Percentiles rank a stretch among this genome's conserved stretches.
phyloP scores from a whole-genome alignment of 805 yeast genomes.

The Lipomyces lipofer region DNA sequence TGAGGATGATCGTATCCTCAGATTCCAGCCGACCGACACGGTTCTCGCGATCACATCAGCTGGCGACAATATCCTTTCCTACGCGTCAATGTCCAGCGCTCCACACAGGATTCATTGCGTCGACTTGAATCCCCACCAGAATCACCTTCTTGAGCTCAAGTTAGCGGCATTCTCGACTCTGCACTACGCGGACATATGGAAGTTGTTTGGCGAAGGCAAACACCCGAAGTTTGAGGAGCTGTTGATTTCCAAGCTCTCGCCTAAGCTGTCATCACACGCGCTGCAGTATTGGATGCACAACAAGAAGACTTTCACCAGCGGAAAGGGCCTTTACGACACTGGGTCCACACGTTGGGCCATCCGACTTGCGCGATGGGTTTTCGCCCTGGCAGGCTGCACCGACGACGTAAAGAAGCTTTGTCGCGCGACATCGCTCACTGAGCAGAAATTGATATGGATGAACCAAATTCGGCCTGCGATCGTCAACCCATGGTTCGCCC shows the following conservation, averaged over 20 bases:
- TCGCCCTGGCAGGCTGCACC: slow-evolving; percentile 55
- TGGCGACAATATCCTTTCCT: slow-evolving; percentile 76
- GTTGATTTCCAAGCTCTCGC: slow-evolving; percentile 57
- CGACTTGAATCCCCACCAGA: slow-evolving; percentile 80
- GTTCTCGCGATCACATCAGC: slow-evolving; percentile 84
- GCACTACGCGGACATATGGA: slow-evolving; percentile 64
- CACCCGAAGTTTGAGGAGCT: slow-evolving; percentile 54
- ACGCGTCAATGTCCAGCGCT: slow-evolving; percentile 68
- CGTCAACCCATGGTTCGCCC: slow-evolving; percentile 67
- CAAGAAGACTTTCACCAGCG: slow-evolving; percentile 61
- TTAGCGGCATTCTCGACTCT: slow-evolving; percentile 66
- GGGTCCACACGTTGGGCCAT: slow-evolving; percentile 88
- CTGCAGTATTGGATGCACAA: slow-evolving; percentile 76
- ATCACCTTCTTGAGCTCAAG: slow-evolving; percentile 76
- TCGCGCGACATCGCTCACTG: slow-evolving; percentile 55
- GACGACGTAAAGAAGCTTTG: slow-evolving; percentile 58
- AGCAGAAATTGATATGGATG: slow-evolving; percentile 68
- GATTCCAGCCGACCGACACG: slow-evolving; percentile 62
- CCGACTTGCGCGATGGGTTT: slow-evolving; percentile 62
- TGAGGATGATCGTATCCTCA: slow-evolving; percentile 69
- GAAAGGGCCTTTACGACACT: slow-evolving; percentile 71
- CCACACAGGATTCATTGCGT: slow-evolving; percentile 82
- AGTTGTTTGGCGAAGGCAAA: slow-evolving; percentile 73
- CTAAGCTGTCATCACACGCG: slow-evolving; percentile 75
- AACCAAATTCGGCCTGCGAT: slow-evolving; percentile 63